These are phyloP conservation scores for Aspergillus arachidicola DNA, from an alignment of 2,329 filamentous ascomycete genomes.

Conservation along the genomic window DNA sequence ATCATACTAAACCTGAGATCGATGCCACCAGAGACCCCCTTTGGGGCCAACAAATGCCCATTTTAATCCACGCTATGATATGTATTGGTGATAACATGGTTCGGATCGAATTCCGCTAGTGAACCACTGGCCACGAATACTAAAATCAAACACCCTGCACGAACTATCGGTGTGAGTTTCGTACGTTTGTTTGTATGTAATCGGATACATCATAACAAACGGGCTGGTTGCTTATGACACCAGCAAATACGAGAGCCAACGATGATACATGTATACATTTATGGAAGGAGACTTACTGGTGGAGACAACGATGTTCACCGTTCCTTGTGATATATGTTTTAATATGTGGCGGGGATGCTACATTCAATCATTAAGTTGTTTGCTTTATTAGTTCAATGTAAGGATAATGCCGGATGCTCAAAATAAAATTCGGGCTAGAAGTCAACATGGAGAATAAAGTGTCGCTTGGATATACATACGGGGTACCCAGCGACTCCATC, in stretches of 20 bases:
- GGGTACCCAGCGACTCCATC: background rate
- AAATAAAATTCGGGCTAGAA: background rate
- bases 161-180: constrained; percentile 70
- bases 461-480: background rate
- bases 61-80: constrained; percentile 67
- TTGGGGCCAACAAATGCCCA: background rate
- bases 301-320: background rate
- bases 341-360: background rate
- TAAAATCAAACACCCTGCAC: constrained; percentile 64
- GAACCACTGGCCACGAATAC: constrained; percentile 84
- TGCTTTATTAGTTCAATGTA: background rate
- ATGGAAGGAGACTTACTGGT: background rate
- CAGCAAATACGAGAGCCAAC: background rate
- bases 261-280: background rate
- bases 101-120: constrained; percentile 43
- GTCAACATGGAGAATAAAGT: background rate
- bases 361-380: background rate
- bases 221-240: constrained; percentile 68
- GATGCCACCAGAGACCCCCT: background rate
- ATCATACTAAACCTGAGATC: background rate
- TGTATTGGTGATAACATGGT: background rate
- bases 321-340: background rate
- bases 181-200: constrained; percentile 82
- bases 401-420: background rate
- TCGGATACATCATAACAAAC: constrained; percentile 93